A percentile compares a stretch with the other conserved stretches of the same genome.
phyloP scores from a whole-genome alignment of 202 grass and related monocot species.

The Brachypodium distachyon region DNA sequence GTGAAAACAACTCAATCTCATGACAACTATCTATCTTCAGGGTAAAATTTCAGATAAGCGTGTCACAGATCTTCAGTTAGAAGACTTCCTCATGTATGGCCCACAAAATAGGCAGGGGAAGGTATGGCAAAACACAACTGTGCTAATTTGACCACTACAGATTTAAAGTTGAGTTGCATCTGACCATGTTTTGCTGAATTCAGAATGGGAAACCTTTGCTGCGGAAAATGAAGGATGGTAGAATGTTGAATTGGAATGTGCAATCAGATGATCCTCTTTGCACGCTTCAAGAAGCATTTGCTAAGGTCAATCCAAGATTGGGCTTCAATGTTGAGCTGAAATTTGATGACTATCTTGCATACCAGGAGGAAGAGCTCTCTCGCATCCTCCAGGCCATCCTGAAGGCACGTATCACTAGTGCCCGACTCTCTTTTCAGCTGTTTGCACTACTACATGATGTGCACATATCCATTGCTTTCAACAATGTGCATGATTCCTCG shows the following conservation, averaged over 20 bases:
- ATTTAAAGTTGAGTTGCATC: too few relatives aligned
- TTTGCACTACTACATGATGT: too few relatives aligned
- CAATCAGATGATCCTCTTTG: constrained; percentile 41
- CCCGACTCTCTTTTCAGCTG: too few relatives aligned
- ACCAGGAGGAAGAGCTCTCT: constrained; percentile 43
- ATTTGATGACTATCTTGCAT: constrained; percentile 44
- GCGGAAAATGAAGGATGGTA: constrained; percentile 68
- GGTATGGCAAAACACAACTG: too few relatives aligned
- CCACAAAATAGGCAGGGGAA: constrained; percentile 39
- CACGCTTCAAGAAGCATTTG: constrained; percentile 56
- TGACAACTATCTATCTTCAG: too few relatives aligned
- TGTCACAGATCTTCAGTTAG: constrained; percentile 44
- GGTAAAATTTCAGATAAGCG: constrained; percentile 39
- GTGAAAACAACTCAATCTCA: too few relatives aligned
- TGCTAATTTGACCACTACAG: too few relatives aligned
- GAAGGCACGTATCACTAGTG: too few relatives aligned
- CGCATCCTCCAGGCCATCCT: constrained; percentile 33
- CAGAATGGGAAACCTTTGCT: constrained; percentile 52
- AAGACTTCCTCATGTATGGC: constrained; percentile 74
- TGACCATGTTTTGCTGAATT: too few relatives aligned
- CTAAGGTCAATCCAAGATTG: constrained; percentile 33
- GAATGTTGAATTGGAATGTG: constrained; percentile 50
- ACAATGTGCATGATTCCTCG: too few relatives aligned
- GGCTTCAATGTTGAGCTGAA: constrained; percentile 92
- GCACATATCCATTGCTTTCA: too few relatives aligned